A percentile compares a stretch with the other conserved stretches of the same genome.
Conservation (phyloP, 2,329 filamentous ascomycete species). For the Calonectria henricotiae region DNA sequence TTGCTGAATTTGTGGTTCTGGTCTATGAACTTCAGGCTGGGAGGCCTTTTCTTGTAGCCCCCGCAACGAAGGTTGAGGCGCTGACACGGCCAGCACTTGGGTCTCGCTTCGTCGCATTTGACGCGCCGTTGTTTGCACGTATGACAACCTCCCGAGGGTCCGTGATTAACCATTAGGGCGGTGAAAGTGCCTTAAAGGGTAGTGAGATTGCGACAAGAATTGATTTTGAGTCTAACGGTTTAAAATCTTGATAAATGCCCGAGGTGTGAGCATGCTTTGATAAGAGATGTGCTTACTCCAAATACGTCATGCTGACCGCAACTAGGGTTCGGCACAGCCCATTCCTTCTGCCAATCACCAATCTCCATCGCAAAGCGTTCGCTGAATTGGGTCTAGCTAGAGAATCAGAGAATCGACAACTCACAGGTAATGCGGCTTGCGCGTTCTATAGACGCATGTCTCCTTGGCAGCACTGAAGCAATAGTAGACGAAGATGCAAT, state of each 20-base stretch:
- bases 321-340: background rate
- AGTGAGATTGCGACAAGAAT: slow-evolving; percentile 17
- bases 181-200: background rate
- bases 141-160: slow-evolving; percentile 35
- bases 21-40: slow-evolving; percentile 30
- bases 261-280: too few species aligned
- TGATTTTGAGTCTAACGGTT: background rate
- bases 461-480: too few species aligned
- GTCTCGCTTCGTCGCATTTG: slow-evolving; percentile 40
- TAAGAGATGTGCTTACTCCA: background rate
- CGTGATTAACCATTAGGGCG: slow-evolving; percentile 36
- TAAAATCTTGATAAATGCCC: background rate
- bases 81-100: slow-evolving; percentile 18
- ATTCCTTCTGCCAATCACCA: background rate
- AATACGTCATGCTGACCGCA: background rate
- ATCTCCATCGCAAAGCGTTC: background rate
- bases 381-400: background rate
- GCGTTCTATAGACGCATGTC: background rate
- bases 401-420: too few species aligned
- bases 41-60: slow-evolving; percentile 32
- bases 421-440: background rate
- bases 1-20: background rate
- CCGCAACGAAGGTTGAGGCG: slow-evolving; percentile 27
- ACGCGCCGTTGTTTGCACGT: slow-evolving; percentile 39
- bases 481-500: background rate